A percentile compares a stretch with the other conserved stretches of the same genome.
These are phyloP conservation scores for Wickerhamiella dianesei DNA, from an alignment of 805 yeast genomes.

Conservation along the genomic window DNA sequence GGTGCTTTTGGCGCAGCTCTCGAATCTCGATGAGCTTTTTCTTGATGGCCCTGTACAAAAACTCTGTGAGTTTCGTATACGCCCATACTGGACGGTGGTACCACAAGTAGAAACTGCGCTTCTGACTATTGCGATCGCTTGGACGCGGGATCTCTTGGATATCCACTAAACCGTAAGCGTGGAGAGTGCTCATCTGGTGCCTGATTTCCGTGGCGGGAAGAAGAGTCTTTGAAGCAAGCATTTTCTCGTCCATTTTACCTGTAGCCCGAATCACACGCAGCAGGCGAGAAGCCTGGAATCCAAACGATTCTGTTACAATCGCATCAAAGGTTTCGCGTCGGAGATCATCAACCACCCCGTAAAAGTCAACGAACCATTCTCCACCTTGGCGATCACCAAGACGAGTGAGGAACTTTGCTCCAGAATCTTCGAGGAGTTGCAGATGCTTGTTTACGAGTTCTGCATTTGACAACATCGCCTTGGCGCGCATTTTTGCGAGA, in stretches of 20 bases:
- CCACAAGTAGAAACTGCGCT: slow-evolving; percentile 69
- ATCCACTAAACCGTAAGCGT: slow-evolving; percentile 61
- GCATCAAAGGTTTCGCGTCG: slow-evolving; percentile 25
- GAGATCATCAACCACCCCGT: slow-evolving; percentile 19
- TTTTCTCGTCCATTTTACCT: slow-evolving; percentile 72
- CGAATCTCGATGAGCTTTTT: slow-evolving; percentile 25
- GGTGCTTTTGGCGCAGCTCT: slow-evolving; percentile 41
- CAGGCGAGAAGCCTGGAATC: slow-evolving; percentile 50
- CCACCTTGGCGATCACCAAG: slow-evolving; percentile 39
- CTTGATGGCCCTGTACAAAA: slow-evolving; percentile 37
- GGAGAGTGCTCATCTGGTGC: slow-evolving; percentile 50
- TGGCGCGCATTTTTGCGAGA: slow-evolving; percentile 16
- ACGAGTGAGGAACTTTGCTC: slow-evolving; percentile 47
- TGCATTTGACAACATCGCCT: slow-evolving; percentile 8
- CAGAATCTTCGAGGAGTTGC: slow-evolving; percentile 43
- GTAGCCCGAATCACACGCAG: slow-evolving; percentile 61
- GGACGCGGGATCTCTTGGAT: slow-evolving; percentile 90
- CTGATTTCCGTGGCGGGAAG: slow-evolving; percentile 68
- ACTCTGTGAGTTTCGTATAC: slow-evolving; percentile 34
- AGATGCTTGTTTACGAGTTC: slow-evolving; percentile 47
- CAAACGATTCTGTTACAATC: slow-evolving; percentile 24
- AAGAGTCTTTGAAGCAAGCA: slow-evolving; percentile 58
- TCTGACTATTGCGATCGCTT: slow-evolving; percentile 54
- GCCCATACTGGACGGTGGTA: slow-evolving; percentile 48
- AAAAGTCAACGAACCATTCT: slow-evolving; percentile 31